Conservation (phyloP, 331 rosid genomes). For the Malus hybrid region DNA sequence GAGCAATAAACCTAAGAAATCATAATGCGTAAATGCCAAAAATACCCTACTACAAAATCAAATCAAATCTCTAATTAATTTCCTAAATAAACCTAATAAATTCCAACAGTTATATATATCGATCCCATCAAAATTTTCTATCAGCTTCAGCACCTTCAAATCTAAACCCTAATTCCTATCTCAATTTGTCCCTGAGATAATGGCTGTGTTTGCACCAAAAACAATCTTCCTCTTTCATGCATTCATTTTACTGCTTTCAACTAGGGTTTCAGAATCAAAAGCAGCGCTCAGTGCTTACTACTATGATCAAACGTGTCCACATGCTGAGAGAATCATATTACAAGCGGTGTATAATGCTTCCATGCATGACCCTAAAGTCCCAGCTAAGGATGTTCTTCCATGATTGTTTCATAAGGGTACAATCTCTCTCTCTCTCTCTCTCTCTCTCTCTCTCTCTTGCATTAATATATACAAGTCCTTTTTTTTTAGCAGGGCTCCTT, state of each 20-base stretch:
- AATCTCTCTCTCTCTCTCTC: background rate
- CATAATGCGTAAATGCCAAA: too few species aligned
- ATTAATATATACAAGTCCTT: too few species aligned
- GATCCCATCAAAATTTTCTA: background rate
- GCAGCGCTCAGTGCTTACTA: slow-evolving; percentile 35
- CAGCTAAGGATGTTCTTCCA: slow-evolving; percentile 89
- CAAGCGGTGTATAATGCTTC: slow-evolving; percentile 56
- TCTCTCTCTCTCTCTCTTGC: background rate
- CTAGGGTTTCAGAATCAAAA: slow-evolving; percentile 31
- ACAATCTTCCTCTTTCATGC: background rate
- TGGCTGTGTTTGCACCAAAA: slow-evolving; percentile 32
- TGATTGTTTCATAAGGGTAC: slow-evolving; percentile 90
- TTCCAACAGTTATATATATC: too few species aligned
- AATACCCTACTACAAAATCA: too few species aligned
- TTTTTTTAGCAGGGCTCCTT: too few species aligned
- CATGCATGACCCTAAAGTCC: slow-evolving; percentile 60
- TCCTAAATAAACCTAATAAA: too few species aligned
- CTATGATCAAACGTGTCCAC: slow-evolving; percentile 58
- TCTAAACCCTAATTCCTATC: background rate
- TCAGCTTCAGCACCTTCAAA: slow-evolving; percentile 1
- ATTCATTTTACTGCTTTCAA: slow-evolving; percentile 16
- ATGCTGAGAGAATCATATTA: slow-evolving; percentile 47
- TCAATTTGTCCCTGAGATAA: background rate
- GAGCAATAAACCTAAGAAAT: too few species aligned
- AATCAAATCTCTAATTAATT: too few species aligned